Evolutionary conservation across 2,329 filamentous ascomycete species (phyloP).

Genomic region (Chaetomiaceae sp.): DNA sequence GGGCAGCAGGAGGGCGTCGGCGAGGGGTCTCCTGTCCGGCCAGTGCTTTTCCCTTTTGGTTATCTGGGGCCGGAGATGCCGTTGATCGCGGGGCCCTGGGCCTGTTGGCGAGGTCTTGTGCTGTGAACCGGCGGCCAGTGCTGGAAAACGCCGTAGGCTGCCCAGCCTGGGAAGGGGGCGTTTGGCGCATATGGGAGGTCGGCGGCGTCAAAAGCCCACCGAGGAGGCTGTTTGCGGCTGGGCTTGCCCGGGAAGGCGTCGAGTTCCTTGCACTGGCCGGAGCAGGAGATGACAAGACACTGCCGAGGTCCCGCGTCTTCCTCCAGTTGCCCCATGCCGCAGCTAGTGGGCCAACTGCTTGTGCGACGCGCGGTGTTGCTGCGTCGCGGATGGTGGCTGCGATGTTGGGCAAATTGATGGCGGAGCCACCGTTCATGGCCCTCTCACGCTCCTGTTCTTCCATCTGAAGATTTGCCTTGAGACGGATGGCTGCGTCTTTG

Average conservation of each 20-base stretch:
- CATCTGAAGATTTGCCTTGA: constrained; percentile 95
- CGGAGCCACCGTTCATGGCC: constrained; percentile 64
- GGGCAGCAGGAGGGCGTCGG: constrained; percentile 37
- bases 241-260: constrained; percentile 58
- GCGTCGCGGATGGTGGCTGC: constrained; percentile 72
- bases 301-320: constrained; percentile 57
- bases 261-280: constrained; percentile 35
- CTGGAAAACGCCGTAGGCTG: constrained; percentile 59
- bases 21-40: constrained; percentile 40
- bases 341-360: constrained; percentile 70
- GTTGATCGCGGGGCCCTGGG: constrained; percentile 29
- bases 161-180: constrained; percentile 37
- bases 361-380: constrained; percentile 75
- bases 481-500: constrained; percentile 84
- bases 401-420: constrained; percentile 67
- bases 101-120: constrained; percentile 43
- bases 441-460: constrained; percentile 93
- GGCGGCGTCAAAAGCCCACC: constrained; percentile 88
- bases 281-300: constrained; percentile 42
- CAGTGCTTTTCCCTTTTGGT: constrained; percentile 27
- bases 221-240: constrained; percentile 55
- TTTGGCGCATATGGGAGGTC: constrained; percentile 64
- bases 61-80: constrained; percentile 27
- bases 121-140: constrained; percentile 54
- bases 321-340: constrained; percentile 98